Evolutionary conservation across 1,284 basidiomycete species (phyloP), one percentile per base, ranked within the genome.

Genomic region (Naganishia sp.): DNA sequence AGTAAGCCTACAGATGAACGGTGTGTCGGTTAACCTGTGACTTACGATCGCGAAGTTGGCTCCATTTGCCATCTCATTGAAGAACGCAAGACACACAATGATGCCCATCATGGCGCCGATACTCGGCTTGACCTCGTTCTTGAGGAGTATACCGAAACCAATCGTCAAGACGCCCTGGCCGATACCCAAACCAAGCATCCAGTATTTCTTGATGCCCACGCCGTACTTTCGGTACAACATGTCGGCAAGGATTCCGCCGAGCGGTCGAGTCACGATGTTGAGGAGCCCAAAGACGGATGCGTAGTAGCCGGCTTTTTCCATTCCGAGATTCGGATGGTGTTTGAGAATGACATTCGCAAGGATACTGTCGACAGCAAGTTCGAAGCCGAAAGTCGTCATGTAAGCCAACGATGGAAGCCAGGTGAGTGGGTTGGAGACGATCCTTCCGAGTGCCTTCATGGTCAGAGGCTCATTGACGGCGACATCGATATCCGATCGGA

Each of bases 361-460:
- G 63, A 84, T 83, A 10, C 84, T 83, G 68, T 88, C 84, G 46
- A 88, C 80, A 1, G 83, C 83, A 2, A 87, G 81, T 72, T 87
- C 86, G 54, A 83, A 82, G 0, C 86, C 86, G 68, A 87, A 86
- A 0, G 63, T 61, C 49, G 49, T 57, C 55, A 66, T 57, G 46
- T 86, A 86, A 18, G 81, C 83, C 13, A 86, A 72, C 1, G 84
- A 76, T 1, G 85, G 84, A 16, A 88, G 80, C 86, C 85, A 87
- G 0, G 86, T 87, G n/a, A 85, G 71, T 6, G 84, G 84, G 65
- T 76, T 82, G 7, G 70, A 25, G 33, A 85, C 49, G 54, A 86
- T 79, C 45, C 73, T 70, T 15, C 73, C 6, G 3, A 82, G 79
- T 0, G 77, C 70, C 53, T 73, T 71, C 42, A 74, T 43, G 3